These are phyloP conservation scores for Chlamydomonas urium DNA, from an alignment of 139 green algal species.

Conservation along the genomic window DNA sequence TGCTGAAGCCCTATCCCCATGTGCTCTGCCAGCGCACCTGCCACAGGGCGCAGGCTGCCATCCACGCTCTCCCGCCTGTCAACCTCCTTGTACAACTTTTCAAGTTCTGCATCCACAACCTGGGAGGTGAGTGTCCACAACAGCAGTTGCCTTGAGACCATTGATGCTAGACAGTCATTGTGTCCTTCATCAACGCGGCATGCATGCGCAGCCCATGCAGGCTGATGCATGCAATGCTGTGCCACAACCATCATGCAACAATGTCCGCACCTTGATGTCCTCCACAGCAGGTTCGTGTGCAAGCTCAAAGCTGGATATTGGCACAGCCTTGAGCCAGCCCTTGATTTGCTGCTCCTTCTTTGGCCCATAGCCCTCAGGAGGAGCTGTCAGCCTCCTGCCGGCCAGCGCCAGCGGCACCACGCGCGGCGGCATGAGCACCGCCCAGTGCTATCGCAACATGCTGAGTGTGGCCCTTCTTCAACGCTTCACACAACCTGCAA, in stretches of 20 bases:
- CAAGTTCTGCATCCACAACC: neutral
- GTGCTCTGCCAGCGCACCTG: neutral
- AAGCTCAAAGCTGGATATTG: neutral
- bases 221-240: neutral
- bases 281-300: no score
- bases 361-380: slow-evolving; percentile 35
- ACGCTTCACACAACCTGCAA: no score
- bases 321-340: slow-evolving; percentile 20
- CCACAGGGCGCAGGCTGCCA: neutral
- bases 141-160: neutral
- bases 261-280: neutral
- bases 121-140: neutral
- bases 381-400: slow-evolving; percentile 32
- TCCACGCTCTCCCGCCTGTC: slow-evolving; percentile 2
- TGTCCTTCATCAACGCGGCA: neutral
- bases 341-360: slow-evolving; percentile 43
- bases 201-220: neutral
- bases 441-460: no score
- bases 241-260: neutral
- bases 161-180: neutral
- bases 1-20: no score
- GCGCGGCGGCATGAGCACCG: slow-evolving; percentile 36
- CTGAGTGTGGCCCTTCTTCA: no score
- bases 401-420: slow-evolving; percentile 27
- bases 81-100: neutral